phyloP scores from a whole-genome alignment of 768 basidiomycete genomes.

The Tulasnella calospora region DNA sequence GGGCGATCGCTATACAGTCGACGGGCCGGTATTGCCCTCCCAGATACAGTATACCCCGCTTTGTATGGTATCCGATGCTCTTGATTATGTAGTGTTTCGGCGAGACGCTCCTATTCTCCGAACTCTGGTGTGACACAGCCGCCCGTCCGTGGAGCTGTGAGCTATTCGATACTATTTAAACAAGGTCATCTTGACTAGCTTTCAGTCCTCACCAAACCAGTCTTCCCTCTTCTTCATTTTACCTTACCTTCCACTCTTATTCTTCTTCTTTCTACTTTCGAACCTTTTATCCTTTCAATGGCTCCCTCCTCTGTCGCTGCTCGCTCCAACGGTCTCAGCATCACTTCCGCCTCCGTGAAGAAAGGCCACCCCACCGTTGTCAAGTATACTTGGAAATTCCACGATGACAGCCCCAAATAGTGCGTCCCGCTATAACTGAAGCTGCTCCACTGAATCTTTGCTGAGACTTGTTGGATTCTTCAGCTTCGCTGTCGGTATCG shows the following conservation, averaged over 20 bases:
- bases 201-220: background rate
- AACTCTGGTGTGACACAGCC: background rate
- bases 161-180: background rate
- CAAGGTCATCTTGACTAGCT: background rate
- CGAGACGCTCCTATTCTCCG: background rate
- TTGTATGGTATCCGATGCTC: background rate
- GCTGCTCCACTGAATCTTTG: background rate
- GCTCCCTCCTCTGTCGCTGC: background rate
- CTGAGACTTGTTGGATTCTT: background rate
- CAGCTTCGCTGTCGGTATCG: background rate
- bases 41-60: background rate
- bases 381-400: slow-evolving; percentile 1
- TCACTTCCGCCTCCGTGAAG: background rate
- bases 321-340: background rate
- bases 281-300: background rate
- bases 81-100: background rate
- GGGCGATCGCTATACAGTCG: background rate
- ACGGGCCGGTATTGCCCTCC: background rate
- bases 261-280: background rate
- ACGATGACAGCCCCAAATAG: background rate
- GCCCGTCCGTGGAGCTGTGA: background rate
- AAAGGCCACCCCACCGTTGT: background rate
- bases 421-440: background rate
- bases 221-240: background rate
- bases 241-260: background rate